Evolutionary conservation across 2,329 filamentous ascomycete genomes (phyloP), one percentile per base, ranked within the genome.

Genomic region (Penicillium psychrosexuale): DNA sequence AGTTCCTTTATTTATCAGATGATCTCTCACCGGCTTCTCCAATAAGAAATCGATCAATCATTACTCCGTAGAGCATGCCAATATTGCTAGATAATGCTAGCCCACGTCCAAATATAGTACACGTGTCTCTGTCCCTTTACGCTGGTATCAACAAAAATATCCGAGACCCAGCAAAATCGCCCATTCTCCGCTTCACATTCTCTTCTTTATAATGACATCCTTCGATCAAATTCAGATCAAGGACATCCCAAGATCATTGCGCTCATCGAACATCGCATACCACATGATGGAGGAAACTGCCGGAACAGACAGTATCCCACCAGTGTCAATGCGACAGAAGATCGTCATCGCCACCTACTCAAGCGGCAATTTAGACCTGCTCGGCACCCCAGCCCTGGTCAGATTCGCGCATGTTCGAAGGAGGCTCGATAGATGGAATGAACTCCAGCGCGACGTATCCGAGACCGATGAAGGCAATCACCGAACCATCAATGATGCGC

Each of bases 391-490:
- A 91, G 66, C 86, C 85, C 62, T 83, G 81, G 67, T 90, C 87
- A 60, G 84, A 84, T 72, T 90, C 88, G 72, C 88, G 85, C 88
- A 91, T 91, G 79, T 90, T 91, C 72, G 85, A 83, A 9, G 89
- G 89, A 46, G 88, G 87, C 75, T 91, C 88, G 69, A 91, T 89
- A 59, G 86, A 88, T 30, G 88, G 88, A 61, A 90, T 78, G 72
- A 89, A 91, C 74, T 91, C 88, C 69, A 91, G 82, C 45, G 77
- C 85, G 62, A 83, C 77, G 77, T 97, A 99, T 59, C 73, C 88
- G 58, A 97, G 70, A 65, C 94, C 94, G 61, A 90, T 78, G 49
- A 94, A 66, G 48, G 87, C 91, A 63, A 97, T 82, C 64, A 95
- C 80, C 48, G 84, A 82, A 63, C 91, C 94, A 24, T 90, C 85